These are phyloP conservation scores for Phoma sp. DNA, from an alignment of 2,329 filamentous ascomycete genomes.

Conservation along the genomic window DNA sequence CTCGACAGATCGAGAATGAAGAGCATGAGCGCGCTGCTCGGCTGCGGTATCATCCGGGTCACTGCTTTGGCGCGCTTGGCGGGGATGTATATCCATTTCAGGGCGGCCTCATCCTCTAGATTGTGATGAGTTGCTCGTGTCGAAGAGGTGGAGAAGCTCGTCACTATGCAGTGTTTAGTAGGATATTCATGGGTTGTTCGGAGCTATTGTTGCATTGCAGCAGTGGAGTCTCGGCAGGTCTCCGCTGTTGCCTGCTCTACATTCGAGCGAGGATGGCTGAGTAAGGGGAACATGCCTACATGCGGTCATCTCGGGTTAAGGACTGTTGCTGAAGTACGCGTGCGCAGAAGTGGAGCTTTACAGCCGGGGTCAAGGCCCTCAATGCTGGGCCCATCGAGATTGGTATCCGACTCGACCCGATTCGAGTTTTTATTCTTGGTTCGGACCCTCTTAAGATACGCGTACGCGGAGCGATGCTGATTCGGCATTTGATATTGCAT, in stretches of 20 bases:
- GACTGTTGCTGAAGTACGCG: background rate
- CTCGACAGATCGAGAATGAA: background rate
- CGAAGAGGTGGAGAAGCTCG: background rate
- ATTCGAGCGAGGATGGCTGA: too few relatives aligned
- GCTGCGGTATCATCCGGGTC: background rate
- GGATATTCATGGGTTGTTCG: too few relatives aligned
- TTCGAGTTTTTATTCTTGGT: background rate
- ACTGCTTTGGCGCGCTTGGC: conserved; percentile 6
- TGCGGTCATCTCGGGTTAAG: background rate
- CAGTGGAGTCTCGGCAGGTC: background rate
- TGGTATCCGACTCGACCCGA: too few relatives aligned
- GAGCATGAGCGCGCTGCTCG: conserved; percentile 5
- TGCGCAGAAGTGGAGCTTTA: background rate
- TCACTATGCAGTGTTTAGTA: background rate
- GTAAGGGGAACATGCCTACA: background rate
- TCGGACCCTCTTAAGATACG: background rate
- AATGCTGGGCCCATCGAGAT: too few relatives aligned
- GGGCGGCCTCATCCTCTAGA: background rate
- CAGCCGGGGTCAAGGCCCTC: background rate
- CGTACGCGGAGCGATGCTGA: background rate
- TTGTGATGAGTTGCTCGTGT: background rate
- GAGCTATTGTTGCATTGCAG: background rate
- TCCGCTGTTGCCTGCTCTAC: background rate
- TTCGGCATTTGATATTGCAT: background rate
- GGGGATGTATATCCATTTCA: conserved; percentile 11